Evolutionary conservation across 2,329 filamentous ascomycete species (phyloP).

Genomic region (Trichophyton verrucosum): DNA sequence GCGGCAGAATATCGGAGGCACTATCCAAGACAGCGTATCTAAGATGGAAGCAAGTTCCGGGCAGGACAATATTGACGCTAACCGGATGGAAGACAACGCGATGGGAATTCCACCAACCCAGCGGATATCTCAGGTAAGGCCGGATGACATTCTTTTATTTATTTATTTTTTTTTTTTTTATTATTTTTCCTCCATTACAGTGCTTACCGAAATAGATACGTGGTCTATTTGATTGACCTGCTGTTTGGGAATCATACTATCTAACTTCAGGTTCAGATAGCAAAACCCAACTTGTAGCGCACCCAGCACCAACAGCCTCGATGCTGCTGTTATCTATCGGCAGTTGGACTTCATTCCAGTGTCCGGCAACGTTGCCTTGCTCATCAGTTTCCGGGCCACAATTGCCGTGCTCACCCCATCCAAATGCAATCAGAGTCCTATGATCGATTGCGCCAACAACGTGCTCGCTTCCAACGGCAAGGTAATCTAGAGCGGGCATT

Average conservation of each 20-base stretch:
- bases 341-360: conserved; percentile 55
- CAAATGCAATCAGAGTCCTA: conserved; percentile 68
- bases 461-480: conserved; percentile 77
- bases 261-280: background rate
- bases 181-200: background rate
- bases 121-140: conserved; percentile 35
- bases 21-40: conserved; percentile 26
- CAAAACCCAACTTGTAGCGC: conserved; percentile 72
- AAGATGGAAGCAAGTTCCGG: conserved; percentile 2
- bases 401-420: conserved; percentile 97
- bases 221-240: conserved; percentile 33
- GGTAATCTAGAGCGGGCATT: conserved; percentile 44
- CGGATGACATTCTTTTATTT: background rate
- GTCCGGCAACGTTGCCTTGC: conserved; percentile 54
- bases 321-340: conserved; percentile 44
- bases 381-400: conserved; percentile 58
- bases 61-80: background rate
- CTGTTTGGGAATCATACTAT: background rate
- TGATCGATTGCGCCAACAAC: conserved; percentile 56
- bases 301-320: conserved; percentile 62
- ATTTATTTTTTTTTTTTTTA: background rate
- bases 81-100: background rate
- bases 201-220: conserved; percentile 18
- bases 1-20: conserved; percentile 19
- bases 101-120: conserved; percentile 34